Percentiles rank a stretch among this genome's conserved stretches.
phyloP scores from a whole-genome alignment of 345 rosid genomes.

The Euphorbia lathyris region DNA sequence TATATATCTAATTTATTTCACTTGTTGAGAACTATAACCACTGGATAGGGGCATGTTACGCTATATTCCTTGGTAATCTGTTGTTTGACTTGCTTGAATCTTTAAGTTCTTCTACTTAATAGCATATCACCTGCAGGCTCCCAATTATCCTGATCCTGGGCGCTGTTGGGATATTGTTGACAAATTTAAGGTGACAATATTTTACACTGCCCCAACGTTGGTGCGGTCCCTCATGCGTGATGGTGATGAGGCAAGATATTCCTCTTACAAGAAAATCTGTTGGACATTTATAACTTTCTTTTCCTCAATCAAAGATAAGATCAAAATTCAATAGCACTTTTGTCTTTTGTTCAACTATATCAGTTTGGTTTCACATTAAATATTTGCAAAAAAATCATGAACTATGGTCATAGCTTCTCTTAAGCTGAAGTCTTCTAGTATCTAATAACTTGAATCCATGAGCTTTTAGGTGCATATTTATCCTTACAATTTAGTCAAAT shows the following conservation, averaged over 20 bases:
- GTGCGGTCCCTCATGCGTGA: constrained; percentile 98
- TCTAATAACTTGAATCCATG: not conserved
- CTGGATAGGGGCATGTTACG: not conserved
- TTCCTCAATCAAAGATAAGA: not conserved
- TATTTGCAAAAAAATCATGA: not conserved
- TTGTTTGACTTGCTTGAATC: constrained; percentile 8
- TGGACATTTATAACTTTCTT: not conserved
- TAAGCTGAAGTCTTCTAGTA: not conserved
- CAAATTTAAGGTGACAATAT: constrained; percentile 85
- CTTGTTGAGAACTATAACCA: not conserved
- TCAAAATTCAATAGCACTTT: constrained; percentile 3
- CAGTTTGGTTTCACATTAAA: not conserved
- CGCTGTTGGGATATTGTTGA: constrained; percentile 98
- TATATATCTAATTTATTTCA: not conserved
- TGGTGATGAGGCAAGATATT: constrained; percentile 61
- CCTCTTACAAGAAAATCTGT: constrained; percentile 14
- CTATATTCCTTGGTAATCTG: not conserved
- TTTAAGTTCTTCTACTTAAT: constrained; percentile 19
- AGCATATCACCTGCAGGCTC: constrained; percentile 52
- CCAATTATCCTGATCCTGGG: constrained; percentile 92
- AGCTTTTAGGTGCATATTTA: constrained; percentile 1
- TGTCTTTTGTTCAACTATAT: not conserved
- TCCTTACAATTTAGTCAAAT: constrained; percentile 1
- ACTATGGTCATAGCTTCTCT: not conserved
- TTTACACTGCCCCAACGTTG: constrained; percentile 95